Percentiles rank a stretch among this genome's conserved stretches.
These are phyloP conservation scores for Zhuliangozyma parablackwelliae DNA, from an alignment of 1,139 yeast species.

Conservation along the genomic window DNA sequence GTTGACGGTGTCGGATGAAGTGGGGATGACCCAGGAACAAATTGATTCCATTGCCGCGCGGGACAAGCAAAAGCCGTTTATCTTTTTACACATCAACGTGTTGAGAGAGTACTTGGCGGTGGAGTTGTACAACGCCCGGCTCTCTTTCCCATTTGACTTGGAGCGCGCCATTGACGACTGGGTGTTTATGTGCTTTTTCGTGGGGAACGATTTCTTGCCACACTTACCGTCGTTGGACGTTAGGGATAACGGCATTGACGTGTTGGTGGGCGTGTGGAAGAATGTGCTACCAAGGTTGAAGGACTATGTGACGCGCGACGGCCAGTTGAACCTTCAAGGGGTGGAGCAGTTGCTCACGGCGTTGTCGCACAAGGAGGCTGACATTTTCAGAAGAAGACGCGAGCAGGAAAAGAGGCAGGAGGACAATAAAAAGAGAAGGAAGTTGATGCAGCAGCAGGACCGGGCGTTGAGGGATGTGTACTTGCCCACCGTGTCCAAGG, in stretches of 20 bases:
- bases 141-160: slow-evolving; percentile 74
- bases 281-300: slow-evolving; percentile 58
- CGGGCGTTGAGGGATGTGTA: slow-evolving; percentile 30
- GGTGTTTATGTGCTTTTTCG: slow-evolving; percentile 98
- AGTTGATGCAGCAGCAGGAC: slow-evolving; percentile 41
- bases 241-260: slow-evolving; percentile 88
- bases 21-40: slow-evolving; percentile 60
- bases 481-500: slow-evolving; percentile 45
- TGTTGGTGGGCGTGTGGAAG: slow-evolving; percentile 81
- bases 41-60: slow-evolving; percentile 48
- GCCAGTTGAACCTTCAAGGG: slow-evolving; percentile 66
- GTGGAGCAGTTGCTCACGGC: slow-evolving; percentile 68
- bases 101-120: slow-evolving; percentile 83
- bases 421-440: slow-evolving; percentile 60
- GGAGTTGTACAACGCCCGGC: slow-evolving; percentile 68
- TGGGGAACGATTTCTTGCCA: slow-evolving; percentile 97
- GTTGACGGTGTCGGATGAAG: slow-evolving; percentile 46
- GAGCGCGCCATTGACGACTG: slow-evolving; percentile 98
- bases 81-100: slow-evolving; percentile 90
- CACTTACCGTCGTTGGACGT: slow-evolving; percentile 94
- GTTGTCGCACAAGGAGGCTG: slow-evolving; percentile 71
- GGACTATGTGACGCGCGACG: slow-evolving; percentile 87
- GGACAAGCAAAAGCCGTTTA: slow-evolving; percentile 76
- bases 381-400: slow-evolving; percentile 67
- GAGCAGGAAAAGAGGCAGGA: slow-evolving; percentile 65